Conservation (phyloP, 2,329 filamentous ascomycete genomes). For the Neonectria hederae region DNA sequence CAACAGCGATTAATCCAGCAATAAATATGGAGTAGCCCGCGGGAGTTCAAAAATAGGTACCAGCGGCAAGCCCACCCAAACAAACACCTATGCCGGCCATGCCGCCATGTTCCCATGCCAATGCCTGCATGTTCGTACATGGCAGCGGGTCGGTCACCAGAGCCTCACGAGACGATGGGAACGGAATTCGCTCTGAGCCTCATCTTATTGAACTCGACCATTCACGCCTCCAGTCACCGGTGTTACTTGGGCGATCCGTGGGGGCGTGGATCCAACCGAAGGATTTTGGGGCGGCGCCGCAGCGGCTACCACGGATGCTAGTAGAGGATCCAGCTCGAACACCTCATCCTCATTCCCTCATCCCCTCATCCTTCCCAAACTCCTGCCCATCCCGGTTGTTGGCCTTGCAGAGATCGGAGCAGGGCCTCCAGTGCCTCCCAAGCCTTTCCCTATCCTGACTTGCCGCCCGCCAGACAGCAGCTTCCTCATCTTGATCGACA, state of each 20-base stretch:
- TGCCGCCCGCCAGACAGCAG: slow-evolving; percentile 1
- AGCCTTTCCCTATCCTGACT: slow-evolving; percentile 7
- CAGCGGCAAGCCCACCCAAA: not conserved
- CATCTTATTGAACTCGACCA: not conserved
- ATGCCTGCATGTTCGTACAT: not conserved
- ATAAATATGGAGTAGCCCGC: not conserved
- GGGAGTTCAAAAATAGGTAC: slow-evolving; percentile 14
- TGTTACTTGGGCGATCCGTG: too few species aligned
- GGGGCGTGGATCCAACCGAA: slow-evolving; percentile 1
- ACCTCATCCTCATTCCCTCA: not conserved
- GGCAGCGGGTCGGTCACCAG: not conserved
- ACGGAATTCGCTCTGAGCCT: not conserved
- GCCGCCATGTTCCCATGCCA: not conserved
- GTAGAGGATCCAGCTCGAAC: not conserved
- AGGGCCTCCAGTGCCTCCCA: not conserved
- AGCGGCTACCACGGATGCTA: slow-evolving; percentile 9
- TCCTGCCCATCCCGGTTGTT: not conserved
- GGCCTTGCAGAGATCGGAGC: slow-evolving; percentile 19
- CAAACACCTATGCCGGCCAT: not conserved
- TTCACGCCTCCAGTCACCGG: too few species aligned
- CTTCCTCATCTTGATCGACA: slow-evolving; percentile 12
- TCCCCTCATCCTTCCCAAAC: not conserved
- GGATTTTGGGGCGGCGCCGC: slow-evolving; percentile 13
- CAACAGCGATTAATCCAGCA: not conserved
- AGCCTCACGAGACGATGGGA: not conserved